Evolutionary conservation across 371 early-diverging fungal species (phyloP).

Genomic region (Choanephora cucurbitarum): DNA sequence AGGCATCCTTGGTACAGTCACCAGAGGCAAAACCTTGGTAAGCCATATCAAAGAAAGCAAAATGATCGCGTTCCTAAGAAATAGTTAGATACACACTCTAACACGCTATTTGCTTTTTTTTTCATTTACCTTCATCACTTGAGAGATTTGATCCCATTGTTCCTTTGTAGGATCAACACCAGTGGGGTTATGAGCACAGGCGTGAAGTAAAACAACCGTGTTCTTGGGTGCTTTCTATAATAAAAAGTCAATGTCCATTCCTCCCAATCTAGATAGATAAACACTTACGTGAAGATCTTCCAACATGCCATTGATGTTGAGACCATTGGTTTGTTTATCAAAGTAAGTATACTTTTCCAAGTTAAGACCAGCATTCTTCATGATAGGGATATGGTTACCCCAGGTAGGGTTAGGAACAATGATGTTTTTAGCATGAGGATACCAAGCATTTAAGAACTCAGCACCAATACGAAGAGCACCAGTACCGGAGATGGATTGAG

Average conservation of each 20-base stretch:
- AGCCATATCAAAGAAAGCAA: slow-evolving; percentile 98
- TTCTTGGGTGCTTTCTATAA: slow-evolving; percentile 78
- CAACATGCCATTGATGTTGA: slow-evolving; percentile 92
- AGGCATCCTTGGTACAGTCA: slow-evolving; percentile 88
- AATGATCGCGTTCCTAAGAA: slow-evolving; percentile 72
- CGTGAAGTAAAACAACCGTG: slow-evolving; percentile 93
- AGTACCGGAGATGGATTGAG: slow-evolving; percentile 96
- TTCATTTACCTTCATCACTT: slow-evolving; percentile 66
- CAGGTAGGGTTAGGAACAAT: slow-evolving; percentile 95
- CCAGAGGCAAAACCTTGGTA: slow-evolving; percentile 99
- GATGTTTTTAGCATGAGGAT: slow-evolving; percentile 84
- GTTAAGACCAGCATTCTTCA: slow-evolving; percentile 89
- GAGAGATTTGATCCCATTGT: slow-evolving; percentile 92
- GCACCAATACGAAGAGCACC: slow-evolving; percentile 97
- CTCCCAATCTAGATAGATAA: background rate
- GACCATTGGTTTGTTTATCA: slow-evolving; percentile 90
- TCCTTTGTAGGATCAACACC: slow-evolving; percentile 95
- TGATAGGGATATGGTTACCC: slow-evolving; percentile 97
- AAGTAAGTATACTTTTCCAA: slow-evolving; percentile 92
- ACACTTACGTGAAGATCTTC: slow-evolving; percentile 62
- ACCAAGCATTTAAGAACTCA: slow-evolving; percentile 85
- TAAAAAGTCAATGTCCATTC: background rate
- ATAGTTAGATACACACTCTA: background rate
- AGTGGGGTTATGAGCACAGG: slow-evolving; percentile 99
- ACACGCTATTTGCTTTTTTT: no score